Evolutionary conservation across 352 stramenopile species (phyloP).

Genomic region (Poterioochromonas sp.): DNA sequence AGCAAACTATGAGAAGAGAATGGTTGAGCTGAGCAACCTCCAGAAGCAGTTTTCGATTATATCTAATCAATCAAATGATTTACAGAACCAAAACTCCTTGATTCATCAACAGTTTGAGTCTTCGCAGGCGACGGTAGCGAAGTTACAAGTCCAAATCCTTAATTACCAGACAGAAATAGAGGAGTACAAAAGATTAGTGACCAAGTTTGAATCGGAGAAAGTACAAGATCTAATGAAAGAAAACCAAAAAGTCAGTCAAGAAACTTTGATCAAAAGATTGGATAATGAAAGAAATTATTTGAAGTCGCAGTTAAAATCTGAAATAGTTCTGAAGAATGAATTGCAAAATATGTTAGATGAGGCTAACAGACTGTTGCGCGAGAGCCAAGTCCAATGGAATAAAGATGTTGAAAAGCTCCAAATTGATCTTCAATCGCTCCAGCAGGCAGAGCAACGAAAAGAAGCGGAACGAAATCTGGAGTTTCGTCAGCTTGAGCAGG

Average conservation of each 20-base stretch:
- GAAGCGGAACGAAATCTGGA: too few relatives aligned
- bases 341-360: slow-evolving; percentile 28
- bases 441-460: too few relatives aligned
- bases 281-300: slow-evolving; percentile 48
- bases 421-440: neutral
- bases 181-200: neutral
- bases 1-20: slow-evolving; percentile 7
- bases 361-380: neutral
- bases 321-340: slow-evolving; percentile 44
- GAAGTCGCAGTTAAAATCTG: slow-evolving; percentile 39
- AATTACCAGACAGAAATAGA: neutral
- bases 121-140: neutral
- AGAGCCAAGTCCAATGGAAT: slow-evolving; percentile 33
- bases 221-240: neutral
- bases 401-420: slow-evolving; percentile 25
- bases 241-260: neutral
- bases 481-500: neutral
- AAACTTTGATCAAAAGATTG: slow-evolving; percentile 39
- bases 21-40: slow-evolving; percentile 25
- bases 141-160: neutral
- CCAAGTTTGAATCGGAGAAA: neutral
- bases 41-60: neutral
- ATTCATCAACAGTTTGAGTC: neutral
- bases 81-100: neutral
- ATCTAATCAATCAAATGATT: slow-evolving; percentile 6